Base-by-base conservation (phyloP, 179 eudicot genomes). In the Silene coronaria region DNA sequence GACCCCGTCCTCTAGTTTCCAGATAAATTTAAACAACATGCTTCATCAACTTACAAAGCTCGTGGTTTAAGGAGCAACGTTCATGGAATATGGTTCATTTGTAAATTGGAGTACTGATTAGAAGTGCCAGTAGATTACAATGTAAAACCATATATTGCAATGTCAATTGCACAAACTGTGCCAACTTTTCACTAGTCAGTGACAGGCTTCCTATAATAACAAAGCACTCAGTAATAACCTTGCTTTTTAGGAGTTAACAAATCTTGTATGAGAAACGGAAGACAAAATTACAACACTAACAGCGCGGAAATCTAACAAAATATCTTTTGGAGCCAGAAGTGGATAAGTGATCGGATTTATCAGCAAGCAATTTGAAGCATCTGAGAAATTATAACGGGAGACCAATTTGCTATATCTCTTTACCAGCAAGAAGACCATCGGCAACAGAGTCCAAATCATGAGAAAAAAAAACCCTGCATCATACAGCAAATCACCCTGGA, bases 381-480 rank as follows among this genome's bases (percentile, higher is more conserved):
- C 16, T 30, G 38, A 46, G 10, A 63, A 26, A 24, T 61, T 27
- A 13, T 51, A 53, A 36, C 19, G 2, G 16, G 3, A 27, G 26
- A 12, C 34, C 27, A 32, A 32, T 59, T 81, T 57, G 81, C 57
- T 76, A 57, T 34, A 77, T 32, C 69, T 73, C 80, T n/a, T 80
- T 84, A 67, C 79, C 88, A 72, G 87, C 70, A 78, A 92, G 93
- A 72, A 92, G 81, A 69, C 92, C 97, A 80, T 92, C 97, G 70
- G 99, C 99, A 60, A 90, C 97, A 45, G 99, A 75, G 74, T 95
- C 99, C 87, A 92, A 68, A 81, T 95, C 99, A 28, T 91, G 97
- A 36, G 99, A 97, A 53, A 92, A 95, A 80, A 95, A 95, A 27
- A 95, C 93, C 90, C 99, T 95, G 89, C 82, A 88, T n/a, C 69